Conservation (phyloP, 805 yeast species). For the Millerago galiae region DNA sequence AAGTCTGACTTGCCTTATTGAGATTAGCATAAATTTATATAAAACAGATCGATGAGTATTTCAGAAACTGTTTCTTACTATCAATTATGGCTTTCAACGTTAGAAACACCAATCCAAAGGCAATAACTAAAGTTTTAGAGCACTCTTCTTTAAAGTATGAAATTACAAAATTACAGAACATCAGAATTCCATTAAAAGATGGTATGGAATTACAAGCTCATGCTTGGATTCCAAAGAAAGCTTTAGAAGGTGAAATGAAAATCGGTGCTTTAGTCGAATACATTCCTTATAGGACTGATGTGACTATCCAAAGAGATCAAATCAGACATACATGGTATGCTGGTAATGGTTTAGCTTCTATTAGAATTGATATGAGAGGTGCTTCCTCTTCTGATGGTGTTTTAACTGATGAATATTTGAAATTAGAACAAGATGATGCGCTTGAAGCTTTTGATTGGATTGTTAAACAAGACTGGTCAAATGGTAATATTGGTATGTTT, state of each 20-base stretch:
- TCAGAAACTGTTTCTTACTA: too few species aligned
- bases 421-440: slow-evolving; percentile 39
- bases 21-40: too few species aligned
- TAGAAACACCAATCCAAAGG: slow-evolving; percentile 27
- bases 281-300: slow-evolving; percentile 40
- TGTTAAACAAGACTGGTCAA: slow-evolving; percentile 34
- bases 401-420: slow-evolving; percentile 35
- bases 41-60: too few species aligned
- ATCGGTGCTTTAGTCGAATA: slow-evolving; percentile 38
- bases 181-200: slow-evolving; percentile 34
- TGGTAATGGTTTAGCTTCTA: slow-evolving; percentile 39
- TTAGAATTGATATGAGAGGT: slow-evolving; percentile 43
- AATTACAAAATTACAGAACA: slow-evolving; percentile 28
- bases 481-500: slow-evolving; percentile 40
- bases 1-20: too few species aligned
- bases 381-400: slow-evolving; percentile 37
- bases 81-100: slow-evolving; percentile 40
- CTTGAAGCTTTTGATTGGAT: slow-evolving; percentile 39
- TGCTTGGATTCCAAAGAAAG: slow-evolving; percentile 37
- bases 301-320: slow-evolving; percentile 38
- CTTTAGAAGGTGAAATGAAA: slow-evolving; percentile 22
- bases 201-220: slow-evolving; percentile 34
- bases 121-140: slow-evolving; percentile 19
- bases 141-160: slow-evolving; percentile 26
- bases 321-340: slow-evolving; percentile 42